A percentile compares a stretch with the other conserved stretches of the same genome.
These are phyloP conservation scores for Aspergillus sparsus DNA, from an alignment of 495 filamentous ascomycete genomes.

Conservation along the genomic window DNA sequence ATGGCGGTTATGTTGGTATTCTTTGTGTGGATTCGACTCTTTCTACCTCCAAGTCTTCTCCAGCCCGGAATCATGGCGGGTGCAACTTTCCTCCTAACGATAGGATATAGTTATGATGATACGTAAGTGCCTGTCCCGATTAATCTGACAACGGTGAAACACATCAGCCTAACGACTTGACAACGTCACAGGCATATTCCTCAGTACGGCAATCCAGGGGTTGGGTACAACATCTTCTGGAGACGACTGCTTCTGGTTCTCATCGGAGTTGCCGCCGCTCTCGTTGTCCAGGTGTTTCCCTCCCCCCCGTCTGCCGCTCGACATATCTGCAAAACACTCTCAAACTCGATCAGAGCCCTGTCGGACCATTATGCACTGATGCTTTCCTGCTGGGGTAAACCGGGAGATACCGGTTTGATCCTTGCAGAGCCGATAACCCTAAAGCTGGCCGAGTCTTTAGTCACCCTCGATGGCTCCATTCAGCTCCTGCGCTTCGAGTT, in stretches of 20 bases:
- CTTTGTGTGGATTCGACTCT: slow-evolving; percentile 43
- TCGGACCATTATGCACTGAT: slow-evolving; percentile 50
- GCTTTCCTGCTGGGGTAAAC: slow-evolving; percentile 41
- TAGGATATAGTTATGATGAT: slow-evolving; percentile 44
- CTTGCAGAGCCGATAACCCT: slow-evolving; percentile 39
- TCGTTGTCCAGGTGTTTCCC: slow-evolving; percentile 46
- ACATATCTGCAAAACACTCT: slow-evolving; percentile 45
- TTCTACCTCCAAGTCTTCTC: slow-evolving; percentile 32
- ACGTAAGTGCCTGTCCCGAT: slow-evolving; percentile 23
- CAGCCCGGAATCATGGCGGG: slow-evolving; percentile 40
- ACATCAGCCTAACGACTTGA: neutral
- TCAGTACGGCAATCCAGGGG: slow-evolving; percentile 43
- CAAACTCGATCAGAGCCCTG: slow-evolving; percentile 37
- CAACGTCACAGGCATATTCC: slow-evolving; percentile 32
- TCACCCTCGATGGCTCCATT: slow-evolving; percentile 35
- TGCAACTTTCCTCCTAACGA: slow-evolving; percentile 43
- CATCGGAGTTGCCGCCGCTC: slow-evolving; percentile 39
- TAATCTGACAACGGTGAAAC: neutral
- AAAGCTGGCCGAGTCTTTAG: slow-evolving; percentile 34
- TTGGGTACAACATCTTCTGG: slow-evolving; percentile 49
- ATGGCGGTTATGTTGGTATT: slow-evolving; percentile 37
- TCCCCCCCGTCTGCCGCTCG: slow-evolving; percentile 44
- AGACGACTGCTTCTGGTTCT: slow-evolving; percentile 45
- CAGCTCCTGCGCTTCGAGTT: slow-evolving; percentile 41
- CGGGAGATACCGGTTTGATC: slow-evolving; percentile 25